Base-by-base conservation (phyloP, 306 rosid genomes). In the Biancaea sappan region DNA sequence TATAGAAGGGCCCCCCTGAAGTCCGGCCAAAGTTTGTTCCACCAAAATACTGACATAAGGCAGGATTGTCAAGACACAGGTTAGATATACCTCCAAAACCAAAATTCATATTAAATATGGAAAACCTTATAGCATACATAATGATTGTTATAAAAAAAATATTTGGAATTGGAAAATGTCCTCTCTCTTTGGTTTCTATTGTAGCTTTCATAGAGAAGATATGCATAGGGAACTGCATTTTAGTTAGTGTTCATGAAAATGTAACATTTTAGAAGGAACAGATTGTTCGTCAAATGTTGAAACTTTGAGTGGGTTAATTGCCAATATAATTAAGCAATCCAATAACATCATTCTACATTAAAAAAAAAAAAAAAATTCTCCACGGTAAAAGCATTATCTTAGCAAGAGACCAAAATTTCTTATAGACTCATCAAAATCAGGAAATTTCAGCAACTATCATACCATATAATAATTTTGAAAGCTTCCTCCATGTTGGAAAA, bases 11-110 rank as follows among this genome's bases (percentile, higher is more conserved):
- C 15, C 98, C 98, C 73, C 98, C 98, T 71, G 98, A 80, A 71
- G 96, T 91, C 77, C 96, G 92, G 22, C 94, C 97, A 88, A 94
- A 94, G 86, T 94, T 94, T 71, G 98, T 94, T 76, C 98, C 98
- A 10, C 98, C 98, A 87, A 88, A 89, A 84, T 84, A 94, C 98
- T 94, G 88, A 81, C 48, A 82, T 51, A 77, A 73, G 75, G 80
- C 69, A 69, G 47, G 67, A 35, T 73, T 46, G 66, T 81, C 81
- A 87, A 73, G 81, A 73, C 73, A 76, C 69, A 51, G 71, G 72
- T 71, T 9, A 25, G 54, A 24, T 38, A 63, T 34, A 68, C 37
- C 63, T 59, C 26, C 62, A 5, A 48, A 50, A 61, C 69, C 62
- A 76, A 77, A 63, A 43, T 56, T 74, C 21, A 47, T 35, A 62